phyloP scores from a whole-genome alignment of 108 stramenopile genomes.

The Nannochloropsis oceanica region DNA sequence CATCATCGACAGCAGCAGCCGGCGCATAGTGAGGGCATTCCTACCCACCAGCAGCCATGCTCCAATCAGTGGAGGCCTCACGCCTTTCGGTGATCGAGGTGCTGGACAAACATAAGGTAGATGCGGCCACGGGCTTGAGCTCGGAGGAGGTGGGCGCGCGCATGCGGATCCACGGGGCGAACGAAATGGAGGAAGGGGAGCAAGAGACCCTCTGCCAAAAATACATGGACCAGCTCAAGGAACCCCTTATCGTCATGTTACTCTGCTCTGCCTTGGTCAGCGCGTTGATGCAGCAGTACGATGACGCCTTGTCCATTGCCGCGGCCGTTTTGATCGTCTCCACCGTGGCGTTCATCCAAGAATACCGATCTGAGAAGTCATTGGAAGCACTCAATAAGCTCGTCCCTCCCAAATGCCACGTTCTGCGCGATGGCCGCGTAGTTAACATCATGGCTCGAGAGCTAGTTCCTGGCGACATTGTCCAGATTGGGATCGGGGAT shows the following conservation, averaged over 20 bases:
- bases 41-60: not conserved
- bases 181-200: conserved; percentile 21
- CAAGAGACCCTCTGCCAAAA: conserved; percentile 31
- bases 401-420: conserved; percentile 67
- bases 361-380: conserved; percentile 69
- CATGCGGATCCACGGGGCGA: conserved; percentile 12
- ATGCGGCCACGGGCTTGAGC: not conserved
- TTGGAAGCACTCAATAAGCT: conserved; percentile 67
- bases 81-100: not conserved
- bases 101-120: not conserved
- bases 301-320: conserved; percentile 80
- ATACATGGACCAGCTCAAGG: conserved; percentile 67
- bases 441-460: conserved; percentile 55
- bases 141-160: not conserved
- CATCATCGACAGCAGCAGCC: too few species aligned
- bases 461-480: conserved; percentile 82
- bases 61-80: not conserved
- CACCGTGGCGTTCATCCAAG: conserved; percentile 84
- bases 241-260: conserved; percentile 81
- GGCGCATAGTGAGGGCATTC: too few species aligned
- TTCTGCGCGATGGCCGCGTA: conserved; percentile 58
- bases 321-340: conserved; percentile 74
- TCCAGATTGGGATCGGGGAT: conserved; percentile 68
- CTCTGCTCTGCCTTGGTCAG: conserved; percentile 61
- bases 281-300: conserved; percentile 55